These are phyloP conservation scores for Meredithiella fracta DNA, from an alignment of 2,329 filamentous ascomycete species.

Conservation along the genomic window DNA sequence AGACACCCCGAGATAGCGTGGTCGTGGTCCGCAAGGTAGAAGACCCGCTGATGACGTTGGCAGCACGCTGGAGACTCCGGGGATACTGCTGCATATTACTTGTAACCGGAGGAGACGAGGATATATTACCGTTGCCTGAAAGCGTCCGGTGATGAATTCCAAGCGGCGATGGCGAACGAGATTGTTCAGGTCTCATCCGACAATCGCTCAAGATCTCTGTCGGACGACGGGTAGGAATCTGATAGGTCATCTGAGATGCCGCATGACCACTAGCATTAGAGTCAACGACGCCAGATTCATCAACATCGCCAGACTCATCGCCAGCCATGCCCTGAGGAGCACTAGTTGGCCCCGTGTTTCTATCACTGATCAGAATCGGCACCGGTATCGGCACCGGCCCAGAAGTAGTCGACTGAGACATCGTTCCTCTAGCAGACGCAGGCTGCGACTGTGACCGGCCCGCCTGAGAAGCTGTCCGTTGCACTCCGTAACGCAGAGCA, in stretches of 20 bases:
- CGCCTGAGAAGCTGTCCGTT: slow-evolving; percentile 34
- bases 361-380: too few species aligned
- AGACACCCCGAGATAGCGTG: slow-evolving; percentile 15
- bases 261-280: neutral
- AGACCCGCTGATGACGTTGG: slow-evolving; percentile 20
- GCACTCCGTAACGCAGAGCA: slow-evolving; percentile 35
- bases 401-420: too few species aligned
- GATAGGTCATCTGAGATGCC: neutral
- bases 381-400: too few species aligned
- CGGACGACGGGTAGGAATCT: slow-evolving; percentile 20
- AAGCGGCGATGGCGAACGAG: slow-evolving; percentile 39
- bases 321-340: too few species aligned
- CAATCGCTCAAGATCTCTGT: slow-evolving; percentile 38
- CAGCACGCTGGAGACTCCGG: slow-evolving; percentile 15
- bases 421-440: too few species aligned
- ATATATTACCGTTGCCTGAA: slow-evolving; percentile 26
- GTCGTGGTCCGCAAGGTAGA: slow-evolving; percentile 25
- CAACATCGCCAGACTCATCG: too few species aligned
- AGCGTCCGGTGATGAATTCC: slow-evolving; percentile 18
- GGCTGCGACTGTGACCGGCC: slow-evolving; percentile 20
- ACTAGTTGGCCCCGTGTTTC: too few species aligned
- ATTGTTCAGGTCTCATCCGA: slow-evolving; percentile 32
- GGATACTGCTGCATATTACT: slow-evolving; percentile 17
- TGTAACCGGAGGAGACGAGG: slow-evolving; percentile 19
- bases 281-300: too few species aligned